phyloP scores from a whole-genome alignment of 2,329 filamentous ascomycete genomes.

The Colletotrichum sp. region DNA sequence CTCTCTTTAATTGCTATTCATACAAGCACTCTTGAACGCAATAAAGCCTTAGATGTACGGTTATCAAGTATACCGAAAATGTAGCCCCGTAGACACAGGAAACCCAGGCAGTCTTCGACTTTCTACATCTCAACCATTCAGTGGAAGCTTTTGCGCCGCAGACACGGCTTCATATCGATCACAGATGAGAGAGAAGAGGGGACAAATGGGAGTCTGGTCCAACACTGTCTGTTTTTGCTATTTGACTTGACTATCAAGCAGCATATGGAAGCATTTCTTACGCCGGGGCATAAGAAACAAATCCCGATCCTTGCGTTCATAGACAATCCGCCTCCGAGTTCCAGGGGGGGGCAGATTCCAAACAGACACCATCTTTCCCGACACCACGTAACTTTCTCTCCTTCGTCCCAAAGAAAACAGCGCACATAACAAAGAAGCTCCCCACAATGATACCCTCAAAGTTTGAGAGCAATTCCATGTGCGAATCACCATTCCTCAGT shows the following conservation, averaged over 20 bases:
- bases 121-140: neutral
- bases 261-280: neutral
- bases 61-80: neutral
- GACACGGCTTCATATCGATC: neutral
- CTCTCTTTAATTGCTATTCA: no score
- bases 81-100: neutral
- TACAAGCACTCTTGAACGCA: rapidly evolving
- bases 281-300: neutral
- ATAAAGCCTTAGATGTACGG: neutral
- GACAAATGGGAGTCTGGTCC: neutral
- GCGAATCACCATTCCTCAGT: neutral
- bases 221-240: neutral
- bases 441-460: neutral
- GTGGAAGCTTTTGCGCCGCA: neutral
- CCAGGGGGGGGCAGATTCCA: neutral
- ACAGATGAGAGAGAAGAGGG: neutral
- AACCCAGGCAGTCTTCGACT: rapidly evolving
- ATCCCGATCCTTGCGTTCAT: neutral
- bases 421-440: neutral
- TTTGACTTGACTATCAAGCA: neutral
- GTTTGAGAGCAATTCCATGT: neutral
- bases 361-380: neutral
- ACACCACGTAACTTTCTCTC: neutral
- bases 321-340: neutral
- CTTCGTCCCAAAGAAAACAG: neutral